phyloP scores from a whole-genome alignment of 23 red algal genomes.

The Gracilaria gracilis region DNA sequence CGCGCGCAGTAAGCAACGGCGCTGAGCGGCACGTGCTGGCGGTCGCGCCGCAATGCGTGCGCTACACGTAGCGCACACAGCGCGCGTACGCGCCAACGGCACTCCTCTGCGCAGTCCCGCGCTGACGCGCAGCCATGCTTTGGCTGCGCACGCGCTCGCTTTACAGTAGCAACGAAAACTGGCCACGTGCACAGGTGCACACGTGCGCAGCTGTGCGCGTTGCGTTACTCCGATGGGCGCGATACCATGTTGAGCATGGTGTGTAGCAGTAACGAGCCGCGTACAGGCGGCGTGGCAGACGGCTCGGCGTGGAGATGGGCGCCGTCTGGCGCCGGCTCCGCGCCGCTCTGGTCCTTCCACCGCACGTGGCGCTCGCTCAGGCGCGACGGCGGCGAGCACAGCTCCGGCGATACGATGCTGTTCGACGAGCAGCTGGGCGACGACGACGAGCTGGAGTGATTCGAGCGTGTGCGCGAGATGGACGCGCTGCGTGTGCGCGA shows the following conservation, averaged over 20 bases:
- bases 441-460: neutral
- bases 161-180: neutral
- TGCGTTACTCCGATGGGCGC: too few relatives aligned
- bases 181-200: neutral
- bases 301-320: too few relatives aligned
- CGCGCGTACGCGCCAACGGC: neutral
- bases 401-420: neutral
- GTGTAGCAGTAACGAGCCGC: constrained; percentile 33
- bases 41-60: neutral
- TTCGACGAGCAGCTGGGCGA: neutral
- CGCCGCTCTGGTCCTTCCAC: constrained; percentile 39
- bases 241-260: constrained; percentile 18
- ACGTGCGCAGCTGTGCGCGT: neutral
- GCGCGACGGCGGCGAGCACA: neutral
- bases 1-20: constrained; percentile 4
- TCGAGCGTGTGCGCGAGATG: neutral
- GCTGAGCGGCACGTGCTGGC: neutral
- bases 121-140: neutral
- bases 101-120: neutral
- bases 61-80: neutral
- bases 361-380: constrained; percentile 7
- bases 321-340: too few relatives aligned
- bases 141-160: neutral
- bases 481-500: neutral
- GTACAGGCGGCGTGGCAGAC: neutral